Evolutionary conservation across 441 rosid species (phyloP), one percentile per base, ranked within the genome.

Genomic region (Croton laevigatus): DNA sequence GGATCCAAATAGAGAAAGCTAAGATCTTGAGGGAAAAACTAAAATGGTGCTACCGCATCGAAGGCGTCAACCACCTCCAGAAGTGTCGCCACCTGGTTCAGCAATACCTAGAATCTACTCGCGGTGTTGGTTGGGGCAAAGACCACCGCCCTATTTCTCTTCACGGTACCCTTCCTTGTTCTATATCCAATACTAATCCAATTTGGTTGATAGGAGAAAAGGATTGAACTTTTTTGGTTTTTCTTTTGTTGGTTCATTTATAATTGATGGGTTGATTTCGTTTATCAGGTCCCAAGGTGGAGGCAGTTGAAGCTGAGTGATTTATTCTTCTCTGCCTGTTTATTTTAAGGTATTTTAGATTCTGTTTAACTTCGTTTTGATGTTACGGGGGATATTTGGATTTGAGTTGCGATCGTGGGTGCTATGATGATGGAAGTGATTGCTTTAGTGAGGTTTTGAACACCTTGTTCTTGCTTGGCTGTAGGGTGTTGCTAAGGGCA

Each of bases 71-170:
- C 76, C 99, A 92, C 71, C 96, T 85, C 69, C 98, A 94, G 87
- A 94, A 92, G 69, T 94, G 98, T 74, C 99, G 97, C 72, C 92
- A 90, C 76, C 96, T 92, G 65, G 98, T 94, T 59, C 82, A 80
- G 11, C 91, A 89, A 86, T 94, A 94, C 78, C 93, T 94, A 61
- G 98, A 94, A 3, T 74, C 97, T 65, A 94, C 99, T 62, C 99
- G 99, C 12, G 98, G 98, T 76, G 78, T 94, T 79, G 99, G 99
- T 52, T 94, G 99, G 99, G 94, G 96, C 80, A 94, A 94, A 75
- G 99, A 94, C 48, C 93, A 91, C 58, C 98, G 99, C 19, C 99
- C 93, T 64, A 87, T 85, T 17, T 86, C 90, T 22, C 90, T 92
- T 49, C 99, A 94, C 77, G 99, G 99, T 94, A 8, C 53, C 53